Conservation (phyloP, 192 early-diverging fungal genomes). For the Coemansia sp. region DNA sequence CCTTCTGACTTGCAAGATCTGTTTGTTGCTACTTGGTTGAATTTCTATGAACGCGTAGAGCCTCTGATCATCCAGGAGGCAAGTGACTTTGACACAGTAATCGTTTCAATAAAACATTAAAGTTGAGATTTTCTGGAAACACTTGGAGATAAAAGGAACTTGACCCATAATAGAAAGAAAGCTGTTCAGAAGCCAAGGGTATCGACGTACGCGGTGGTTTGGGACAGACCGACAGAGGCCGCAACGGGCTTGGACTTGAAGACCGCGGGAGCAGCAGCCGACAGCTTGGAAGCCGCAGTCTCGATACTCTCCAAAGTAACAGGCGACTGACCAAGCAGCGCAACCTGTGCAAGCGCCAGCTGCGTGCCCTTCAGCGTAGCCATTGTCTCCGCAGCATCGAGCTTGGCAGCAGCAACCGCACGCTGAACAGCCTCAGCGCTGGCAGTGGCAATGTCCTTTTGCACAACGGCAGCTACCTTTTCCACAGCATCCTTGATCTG, state of each 20-base stretch:
- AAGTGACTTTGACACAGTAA: too few species aligned
- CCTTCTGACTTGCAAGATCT: too few species aligned
- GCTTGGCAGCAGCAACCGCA: constrained; percentile 54
- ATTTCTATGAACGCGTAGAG: too few species aligned
- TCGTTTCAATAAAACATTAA: too few species aligned
- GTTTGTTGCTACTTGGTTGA: too few species aligned
- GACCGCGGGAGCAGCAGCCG: constrained; percentile 17
- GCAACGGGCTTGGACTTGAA: constrained; percentile 47
- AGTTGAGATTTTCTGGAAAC: not conserved
- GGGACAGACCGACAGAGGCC: constrained; percentile 40
- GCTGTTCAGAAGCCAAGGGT: constrained; percentile 53
- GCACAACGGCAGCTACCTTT: constrained; percentile 59
- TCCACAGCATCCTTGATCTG: constrained; percentile 65
- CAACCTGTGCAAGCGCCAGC: constrained; percentile 4
- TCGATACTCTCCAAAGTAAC: constrained; percentile 31
- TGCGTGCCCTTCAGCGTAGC: constrained; percentile 26
- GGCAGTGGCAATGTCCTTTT: constrained; percentile 58
- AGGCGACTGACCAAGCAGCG: constrained; percentile 27
- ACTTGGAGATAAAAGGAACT: not conserved
- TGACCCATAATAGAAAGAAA: not conserved
- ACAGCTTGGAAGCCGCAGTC: constrained; percentile 18
- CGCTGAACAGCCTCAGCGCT: constrained; percentile 60
- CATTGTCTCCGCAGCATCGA: constrained; percentile 31
- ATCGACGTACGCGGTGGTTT: constrained; percentile 50
- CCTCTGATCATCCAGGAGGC: too few species aligned